phyloP scores from a whole-genome alignment of 2,329 filamentous ascomycete genomes.

The Penicillium sp. region DNA sequence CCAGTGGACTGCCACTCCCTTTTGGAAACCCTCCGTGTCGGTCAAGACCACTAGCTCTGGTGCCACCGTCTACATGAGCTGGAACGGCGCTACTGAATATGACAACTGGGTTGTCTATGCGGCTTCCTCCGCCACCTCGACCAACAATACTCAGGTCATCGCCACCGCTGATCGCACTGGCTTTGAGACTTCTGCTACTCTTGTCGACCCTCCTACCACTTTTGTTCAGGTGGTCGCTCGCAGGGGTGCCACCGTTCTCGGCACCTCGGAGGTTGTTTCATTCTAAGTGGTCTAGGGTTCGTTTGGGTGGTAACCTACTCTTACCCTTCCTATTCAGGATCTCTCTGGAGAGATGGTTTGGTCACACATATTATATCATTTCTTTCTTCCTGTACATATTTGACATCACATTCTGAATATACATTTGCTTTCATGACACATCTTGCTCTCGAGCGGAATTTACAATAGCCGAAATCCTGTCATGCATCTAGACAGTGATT shows the following conservation, averaged over 20 bases:
- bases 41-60: constrained; percentile 1
- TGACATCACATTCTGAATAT: neutral
- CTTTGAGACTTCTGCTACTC: constrained; percentile 26
- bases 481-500: no score
- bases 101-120: constrained; percentile 33
- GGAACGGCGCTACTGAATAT: constrained; percentile 38
- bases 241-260: constrained; percentile 22
- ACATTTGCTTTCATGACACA: neutral
- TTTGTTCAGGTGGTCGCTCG: constrained; percentile 32
- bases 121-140: constrained; percentile 15
- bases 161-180: constrained; percentile 22
- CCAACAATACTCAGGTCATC: constrained; percentile 20
- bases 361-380: neutral
- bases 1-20: constrained; percentile 19
- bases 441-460: neutral
- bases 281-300: neutral
- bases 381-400: neutral
- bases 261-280: constrained; percentile 18
- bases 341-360: neutral
- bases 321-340: neutral
- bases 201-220: constrained; percentile 12
- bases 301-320: neutral
- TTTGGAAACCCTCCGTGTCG: constrained; percentile 16
- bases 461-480: no score
- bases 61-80: constrained; percentile 35